Evolutionary conservation across 768 basidiomycete genomes (phyloP).

Genomic region (Termitomyces sp.): DNA sequence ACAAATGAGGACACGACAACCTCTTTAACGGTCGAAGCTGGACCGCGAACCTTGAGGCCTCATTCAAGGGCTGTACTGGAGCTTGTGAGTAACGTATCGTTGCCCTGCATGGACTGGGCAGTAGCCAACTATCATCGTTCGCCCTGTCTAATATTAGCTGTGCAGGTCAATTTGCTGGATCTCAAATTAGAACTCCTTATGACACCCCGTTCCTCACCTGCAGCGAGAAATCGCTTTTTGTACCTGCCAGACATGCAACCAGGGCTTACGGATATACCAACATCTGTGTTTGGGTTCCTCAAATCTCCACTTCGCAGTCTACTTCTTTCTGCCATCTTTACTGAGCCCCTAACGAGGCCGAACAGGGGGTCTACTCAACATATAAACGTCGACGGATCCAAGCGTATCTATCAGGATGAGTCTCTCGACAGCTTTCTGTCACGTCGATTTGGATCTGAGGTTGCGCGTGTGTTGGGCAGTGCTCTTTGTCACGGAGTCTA

Average conservation of each 20-base stretch:
- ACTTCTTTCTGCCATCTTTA: slow-evolving; percentile 49
- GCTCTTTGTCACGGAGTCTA: slow-evolving; percentile 92
- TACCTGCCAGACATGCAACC: slow-evolving; percentile 31
- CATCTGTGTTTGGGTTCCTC: slow-evolving; percentile 31
- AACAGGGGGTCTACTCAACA: slow-evolving; percentile 26
- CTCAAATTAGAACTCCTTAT: slow-evolving; percentile 58
- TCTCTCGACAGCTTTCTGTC: slow-evolving; percentile 74
- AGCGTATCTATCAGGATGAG: slow-evolving; percentile 47
- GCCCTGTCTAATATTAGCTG: neutral
- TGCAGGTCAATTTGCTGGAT: slow-evolving; percentile 72
- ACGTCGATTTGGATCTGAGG: slow-evolving; percentile 63
- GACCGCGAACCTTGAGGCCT: slow-evolving; percentile 83
- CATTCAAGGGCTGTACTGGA: slow-evolving; percentile 70
- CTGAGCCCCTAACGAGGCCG: slow-evolving; percentile 49
- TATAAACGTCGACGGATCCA: neutral
- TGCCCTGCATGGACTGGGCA: neutral
- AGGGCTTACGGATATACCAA: slow-evolving; percentile 51
- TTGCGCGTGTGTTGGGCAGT: slow-evolving; percentile 73
- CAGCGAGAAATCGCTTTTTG: slow-evolving; percentile 76
- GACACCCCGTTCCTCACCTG: slow-evolving; percentile 59
- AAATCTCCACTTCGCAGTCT: slow-evolving; percentile 32
- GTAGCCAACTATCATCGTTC: neutral
- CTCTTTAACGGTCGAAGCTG: slow-evolving; percentile 70
- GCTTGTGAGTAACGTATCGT: slow-evolving; percentile 47
- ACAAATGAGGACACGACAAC: slow-evolving; percentile 9